Evolutionary conservation across 108 stramenopile species (phyloP), one percentile per base, ranked within the genome.

Genomic region (Pelagomonas calceolata): DNA sequence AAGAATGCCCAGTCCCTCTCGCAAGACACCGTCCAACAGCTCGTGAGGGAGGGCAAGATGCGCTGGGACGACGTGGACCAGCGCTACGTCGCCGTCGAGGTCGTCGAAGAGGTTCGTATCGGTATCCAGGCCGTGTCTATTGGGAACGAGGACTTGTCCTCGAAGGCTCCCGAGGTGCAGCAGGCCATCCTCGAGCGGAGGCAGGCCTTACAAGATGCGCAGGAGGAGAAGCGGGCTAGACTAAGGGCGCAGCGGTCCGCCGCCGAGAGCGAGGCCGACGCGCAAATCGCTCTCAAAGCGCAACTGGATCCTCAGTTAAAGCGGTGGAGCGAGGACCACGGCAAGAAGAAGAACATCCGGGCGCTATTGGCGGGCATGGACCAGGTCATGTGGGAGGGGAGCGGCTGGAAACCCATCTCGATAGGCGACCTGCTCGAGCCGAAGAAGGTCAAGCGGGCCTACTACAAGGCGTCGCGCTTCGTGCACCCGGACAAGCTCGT

Each of bases 401-500:
- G 84, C 32, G 86, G 89, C 21, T 98, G 96, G 96, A 95, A 95
- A 71, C 81, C 81, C 14, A 71, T 95, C n/a, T 84, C 75, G 26
- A 82, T 98, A 78, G 96, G 93, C 65, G 96, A 98, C 73, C 71
- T 98, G 30, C 81, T 98, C 76, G 88, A 95, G 67, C 89, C 93
- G 64, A 69, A 72, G 17, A 94, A 93, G 80, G 88, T 92, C 37
- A 94, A 94, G 81, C 71, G 77, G 35, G 79, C 83, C 37, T 98
- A 91, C 81, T 82, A 84, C 71, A 92, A 90, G 85, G 94, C 97
- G 10, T 86, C 84, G 34, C 74, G 92, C 30, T 92, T 95, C n/a
- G 97, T 98, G 30, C 97, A 98, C 84, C 94, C 95, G 14, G 84
- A 95, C 77, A 95, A 96, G 79, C 90, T 90, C 69, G 74, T 74